These are phyloP conservation scores for Xanthoconium purpureum DNA, from an alignment of 768 basidiomycete species.

Conservation along the genomic window DNA sequence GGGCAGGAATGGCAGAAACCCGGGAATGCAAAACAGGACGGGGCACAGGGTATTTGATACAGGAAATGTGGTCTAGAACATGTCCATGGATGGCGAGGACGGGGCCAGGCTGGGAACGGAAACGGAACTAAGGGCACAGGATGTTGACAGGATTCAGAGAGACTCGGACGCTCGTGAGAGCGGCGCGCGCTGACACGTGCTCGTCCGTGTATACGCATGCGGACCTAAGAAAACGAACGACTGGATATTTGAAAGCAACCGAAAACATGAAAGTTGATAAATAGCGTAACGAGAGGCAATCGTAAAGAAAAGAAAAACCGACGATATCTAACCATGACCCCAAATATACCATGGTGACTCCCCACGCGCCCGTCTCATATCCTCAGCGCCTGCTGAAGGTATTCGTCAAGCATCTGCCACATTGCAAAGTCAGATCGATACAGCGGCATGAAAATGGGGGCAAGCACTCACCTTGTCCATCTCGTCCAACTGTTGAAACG, in stretches of 20 bases:
- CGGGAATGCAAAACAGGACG: no score
- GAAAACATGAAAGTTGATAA: slow-evolving; percentile 11
- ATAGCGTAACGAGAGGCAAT: slow-evolving; percentile 9
- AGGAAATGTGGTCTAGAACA: no score
- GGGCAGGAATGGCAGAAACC: no score
- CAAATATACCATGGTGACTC: no score
- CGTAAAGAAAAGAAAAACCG: not conserved
- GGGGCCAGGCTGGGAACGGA: no score
- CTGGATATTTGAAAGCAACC: not conserved
- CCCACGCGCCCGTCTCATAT: not conserved
- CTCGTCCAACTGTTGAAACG: slow-evolving; percentile 73
- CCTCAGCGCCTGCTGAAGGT: slow-evolving; percentile 25
- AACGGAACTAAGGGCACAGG: no score
- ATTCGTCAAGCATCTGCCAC: slow-evolving; percentile 29
- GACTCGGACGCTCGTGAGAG: no score
- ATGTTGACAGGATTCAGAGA: no score
- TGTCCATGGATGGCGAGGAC: no score
- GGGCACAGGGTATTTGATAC: no score
- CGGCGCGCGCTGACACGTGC: no score
- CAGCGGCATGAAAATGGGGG: not conserved
- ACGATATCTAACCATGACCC: not conserved
- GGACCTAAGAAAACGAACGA: not conserved
- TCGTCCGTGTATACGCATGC: not conserved
- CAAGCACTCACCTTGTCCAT: slow-evolving; percentile 63
- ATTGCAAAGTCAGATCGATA: not conserved